Percentiles rank a stretch among this genome's conserved stretches.
Evolutionary conservation across 768 basidiomycete species (phyloP).

Genomic region (Suillus americanus): DNA sequence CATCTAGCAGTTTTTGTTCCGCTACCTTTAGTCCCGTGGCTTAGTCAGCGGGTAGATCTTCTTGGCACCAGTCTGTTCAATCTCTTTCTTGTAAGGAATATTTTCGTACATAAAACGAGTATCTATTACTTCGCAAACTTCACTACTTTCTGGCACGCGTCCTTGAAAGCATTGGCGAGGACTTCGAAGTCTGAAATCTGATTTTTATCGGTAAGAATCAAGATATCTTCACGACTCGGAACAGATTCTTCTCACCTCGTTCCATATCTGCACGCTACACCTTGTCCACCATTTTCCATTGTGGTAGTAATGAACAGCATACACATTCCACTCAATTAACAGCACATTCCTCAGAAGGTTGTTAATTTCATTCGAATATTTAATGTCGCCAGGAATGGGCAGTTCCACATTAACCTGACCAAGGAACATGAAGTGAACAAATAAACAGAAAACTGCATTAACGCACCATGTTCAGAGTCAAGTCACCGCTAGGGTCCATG

Average conservation of each 20-base stretch:
- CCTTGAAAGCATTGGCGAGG: conserved; percentile 26
- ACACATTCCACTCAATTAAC: conserved; percentile 22
- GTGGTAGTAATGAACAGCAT: conserved; percentile 18
- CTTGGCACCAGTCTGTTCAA: neutral
- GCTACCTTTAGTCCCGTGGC: neutral
- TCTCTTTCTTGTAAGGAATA: neutral
- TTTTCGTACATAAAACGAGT: neutral
- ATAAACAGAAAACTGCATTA: neutral
- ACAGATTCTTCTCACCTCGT: conserved; percentile 22
- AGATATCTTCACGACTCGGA: neutral
- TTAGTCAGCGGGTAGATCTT: neutral
- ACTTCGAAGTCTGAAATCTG: conserved; percentile 34
- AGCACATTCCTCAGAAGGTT: conserved; percentile 18
- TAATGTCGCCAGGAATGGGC: conserved; percentile 31
- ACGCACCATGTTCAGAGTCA: conserved; percentile 71
- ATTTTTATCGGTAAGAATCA: neutral
- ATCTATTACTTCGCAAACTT: conserved; percentile 6
- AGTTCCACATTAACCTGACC: conserved; percentile 42
- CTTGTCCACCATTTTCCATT: conserved; percentile 33
- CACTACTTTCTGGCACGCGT: conserved; percentile 20
- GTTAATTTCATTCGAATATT: conserved; percentile 15
- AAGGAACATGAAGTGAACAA: neutral
- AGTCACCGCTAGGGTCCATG: conserved; percentile 58
- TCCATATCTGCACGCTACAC: conserved; percentile 32
- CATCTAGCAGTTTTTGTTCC: neutral